A percentile compares a stretch with the other conserved stretches of the same genome.
Conservation (phyloP, 2,329 filamentous ascomycete species). For the Talaromyces islandicus region DNA sequence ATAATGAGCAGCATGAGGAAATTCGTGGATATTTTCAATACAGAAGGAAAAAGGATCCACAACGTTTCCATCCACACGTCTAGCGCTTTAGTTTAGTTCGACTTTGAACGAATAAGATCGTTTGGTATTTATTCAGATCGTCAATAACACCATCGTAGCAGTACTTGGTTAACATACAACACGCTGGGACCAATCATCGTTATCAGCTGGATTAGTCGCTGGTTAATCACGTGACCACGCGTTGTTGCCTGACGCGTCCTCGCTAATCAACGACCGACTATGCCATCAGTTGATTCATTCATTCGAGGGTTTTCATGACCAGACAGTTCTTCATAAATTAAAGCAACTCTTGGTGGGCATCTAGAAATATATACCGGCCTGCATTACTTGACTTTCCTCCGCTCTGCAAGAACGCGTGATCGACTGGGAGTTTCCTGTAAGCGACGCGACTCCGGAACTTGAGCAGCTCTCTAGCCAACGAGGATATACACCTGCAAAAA, state of each 20-base stretch:
- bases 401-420: not conserved
- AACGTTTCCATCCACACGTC: not conserved
- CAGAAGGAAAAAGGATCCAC: not conserved
- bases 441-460: not conserved
- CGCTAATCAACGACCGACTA: not conserved
- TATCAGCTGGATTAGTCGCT: not conserved
- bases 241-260: not conserved
- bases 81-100: not conserved
- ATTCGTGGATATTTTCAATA: not conserved
- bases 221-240: not conserved
- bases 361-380: not conserved
- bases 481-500: slow-evolving; percentile 11
- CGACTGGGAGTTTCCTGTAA: not conserved
- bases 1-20: not conserved
- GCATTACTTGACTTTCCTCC: not conserved
- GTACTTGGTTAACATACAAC: not conserved
- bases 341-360: not conserved
- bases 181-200: not conserved
- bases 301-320: not conserved
- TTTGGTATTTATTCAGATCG: not conserved
- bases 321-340: not conserved
- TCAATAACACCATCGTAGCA: not conserved
- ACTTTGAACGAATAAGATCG: not conserved
- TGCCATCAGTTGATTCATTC: not conserved
- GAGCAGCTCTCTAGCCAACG: not conserved